Evolutionary conservation across 176 grass and related monocot genomes (phyloP).

Genomic region (Musa troglodytarum): DNA sequence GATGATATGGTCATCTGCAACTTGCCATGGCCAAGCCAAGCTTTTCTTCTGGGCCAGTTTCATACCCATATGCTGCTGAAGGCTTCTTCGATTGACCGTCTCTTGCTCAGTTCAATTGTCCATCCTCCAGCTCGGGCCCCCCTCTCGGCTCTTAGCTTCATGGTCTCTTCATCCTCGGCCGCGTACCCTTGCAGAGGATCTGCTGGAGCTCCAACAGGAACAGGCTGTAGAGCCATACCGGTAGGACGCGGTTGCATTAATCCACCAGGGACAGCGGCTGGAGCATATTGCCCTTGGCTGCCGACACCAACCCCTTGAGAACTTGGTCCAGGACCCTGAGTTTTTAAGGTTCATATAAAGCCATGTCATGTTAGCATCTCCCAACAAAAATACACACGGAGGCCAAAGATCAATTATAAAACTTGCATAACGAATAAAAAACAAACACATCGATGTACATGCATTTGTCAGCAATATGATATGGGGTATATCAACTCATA

Average conservation of each 20-base stretch:
- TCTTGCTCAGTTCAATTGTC: slow-evolving; percentile 69
- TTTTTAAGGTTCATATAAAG: slow-evolving; percentile 4
- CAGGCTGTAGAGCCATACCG: slow-evolving; percentile 44
- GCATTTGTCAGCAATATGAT: too few species aligned
- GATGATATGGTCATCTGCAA: too few species aligned
- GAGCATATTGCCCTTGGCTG: slow-evolving; percentile 82
- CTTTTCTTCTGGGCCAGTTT: too few species aligned
- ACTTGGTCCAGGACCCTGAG: slow-evolving; percentile 60
- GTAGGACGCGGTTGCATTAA: slow-evolving; percentile 71
- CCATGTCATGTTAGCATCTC: too few species aligned
- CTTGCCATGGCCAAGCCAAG: too few species aligned
- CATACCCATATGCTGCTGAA: slow-evolving; percentile 60
- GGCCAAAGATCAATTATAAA: too few species aligned
- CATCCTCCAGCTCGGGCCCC: slow-evolving; percentile 75
- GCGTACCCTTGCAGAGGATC: slow-evolving; percentile 47
- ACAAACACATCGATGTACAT: too few species aligned
- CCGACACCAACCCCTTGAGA: slow-evolving; percentile 54
- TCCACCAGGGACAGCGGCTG: slow-evolving; percentile 44
- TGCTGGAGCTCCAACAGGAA: slow-evolving; percentile 27
- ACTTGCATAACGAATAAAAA: too few species aligned
- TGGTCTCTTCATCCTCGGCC: slow-evolving; percentile 49
- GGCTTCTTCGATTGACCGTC: slow-evolving; percentile 70
- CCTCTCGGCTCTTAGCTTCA: slow-evolving; percentile 44
- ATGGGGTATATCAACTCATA: too few species aligned
- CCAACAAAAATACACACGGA: too few species aligned